These are phyloP conservation scores for Ascochyta pisi DNA, from an alignment of 2,329 filamentous ascomycete species.

Conservation along the genomic window DNA sequence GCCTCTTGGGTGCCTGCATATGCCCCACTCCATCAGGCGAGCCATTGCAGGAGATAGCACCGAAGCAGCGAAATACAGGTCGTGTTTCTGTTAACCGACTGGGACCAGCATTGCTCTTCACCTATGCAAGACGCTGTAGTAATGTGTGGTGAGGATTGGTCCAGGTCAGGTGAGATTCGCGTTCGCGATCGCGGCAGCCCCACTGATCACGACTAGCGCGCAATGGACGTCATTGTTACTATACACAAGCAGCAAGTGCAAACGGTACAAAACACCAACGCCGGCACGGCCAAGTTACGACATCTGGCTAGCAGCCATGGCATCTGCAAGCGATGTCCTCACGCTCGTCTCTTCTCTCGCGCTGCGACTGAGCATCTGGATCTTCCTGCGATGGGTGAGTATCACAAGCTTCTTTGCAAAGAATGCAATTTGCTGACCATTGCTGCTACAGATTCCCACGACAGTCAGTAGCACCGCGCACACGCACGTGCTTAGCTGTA, in stretches of 20 bases:
- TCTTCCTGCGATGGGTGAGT: slow-evolving; percentile 69
- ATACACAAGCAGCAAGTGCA: neutral
- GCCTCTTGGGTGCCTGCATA: no score
- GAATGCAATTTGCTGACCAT: slow-evolving; percentile 8
- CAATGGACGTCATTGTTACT: slow-evolving; percentile 9
- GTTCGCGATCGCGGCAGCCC: neutral
- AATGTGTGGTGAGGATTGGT: neutral
- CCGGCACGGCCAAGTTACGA: slow-evolving; percentile 16
- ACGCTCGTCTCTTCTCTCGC: slow-evolving; percentile 56
- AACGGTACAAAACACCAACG: slow-evolving; percentile 11
- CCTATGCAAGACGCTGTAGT: neutral
- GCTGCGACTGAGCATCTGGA: slow-evolving; percentile 59
- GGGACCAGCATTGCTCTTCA: no score
- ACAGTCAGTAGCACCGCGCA: slow-evolving; percentile 30
- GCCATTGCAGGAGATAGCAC: no score
- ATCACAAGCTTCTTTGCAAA: neutral
- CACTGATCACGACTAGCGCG: neutral
- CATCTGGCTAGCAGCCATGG: slow-evolving; percentile 35
- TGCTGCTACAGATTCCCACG: slow-evolving; percentile 37
- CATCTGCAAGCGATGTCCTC: slow-evolving; percentile 43
- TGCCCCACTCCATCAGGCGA: no score
- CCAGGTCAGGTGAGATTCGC: neutral
- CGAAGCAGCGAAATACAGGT: no score
- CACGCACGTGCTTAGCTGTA: neutral
- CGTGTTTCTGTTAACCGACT: no score